phyloP scores from a whole-genome alignment of 2,329 filamentous ascomycete species.

The Penicillium concentricum region DNA sequence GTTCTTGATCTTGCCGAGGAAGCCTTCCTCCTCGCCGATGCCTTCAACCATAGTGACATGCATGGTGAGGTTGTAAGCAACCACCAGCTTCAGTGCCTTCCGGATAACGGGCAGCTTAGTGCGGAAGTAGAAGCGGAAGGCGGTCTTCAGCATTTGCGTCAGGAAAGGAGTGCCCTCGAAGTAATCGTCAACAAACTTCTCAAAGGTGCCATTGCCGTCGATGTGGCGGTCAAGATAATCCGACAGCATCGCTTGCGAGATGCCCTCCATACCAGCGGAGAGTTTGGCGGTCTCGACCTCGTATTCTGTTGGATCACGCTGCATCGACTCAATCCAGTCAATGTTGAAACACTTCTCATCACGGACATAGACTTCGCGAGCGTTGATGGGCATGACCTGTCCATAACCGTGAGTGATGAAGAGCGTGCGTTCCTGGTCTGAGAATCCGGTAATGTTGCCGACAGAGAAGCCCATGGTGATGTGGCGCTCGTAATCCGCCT shows the following conservation, averaged over 20 bases:
- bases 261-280: constrained; percentile 83
- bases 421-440: constrained; percentile 62
- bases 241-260: constrained; percentile 75
- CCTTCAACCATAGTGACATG: constrained; percentile 95
- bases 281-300: constrained; percentile 85
- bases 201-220: constrained; percentile 83
- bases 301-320: constrained; percentile 74
- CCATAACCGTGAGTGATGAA: constrained; percentile 98
- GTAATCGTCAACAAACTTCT: constrained; percentile 91
- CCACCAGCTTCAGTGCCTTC: constrained; percentile 89
- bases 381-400: constrained; percentile 86
- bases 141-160: constrained; percentile 93
- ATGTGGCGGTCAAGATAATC: constrained; percentile 96
- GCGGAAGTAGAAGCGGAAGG: constrained; percentile 87
- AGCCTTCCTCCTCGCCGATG: constrained; percentile 72
- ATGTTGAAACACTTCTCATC: constrained; percentile 91
- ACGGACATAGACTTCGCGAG: constrained; percentile 86
- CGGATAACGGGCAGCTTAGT: constrained; percentile 86
- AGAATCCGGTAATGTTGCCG: constrained; percentile 88
- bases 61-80: constrained; percentile 92
- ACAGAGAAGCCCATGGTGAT: constrained; percentile 83
- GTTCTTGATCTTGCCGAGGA: constrained; percentile 82
- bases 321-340: constrained; percentile 84
- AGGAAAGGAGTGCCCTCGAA: constrained; percentile 95
- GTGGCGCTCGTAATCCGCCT: constrained; percentile 92